Evolutionary conservation across 164 flowering plant genomes (phyloP).

Genomic region (Piper betle): DNA sequence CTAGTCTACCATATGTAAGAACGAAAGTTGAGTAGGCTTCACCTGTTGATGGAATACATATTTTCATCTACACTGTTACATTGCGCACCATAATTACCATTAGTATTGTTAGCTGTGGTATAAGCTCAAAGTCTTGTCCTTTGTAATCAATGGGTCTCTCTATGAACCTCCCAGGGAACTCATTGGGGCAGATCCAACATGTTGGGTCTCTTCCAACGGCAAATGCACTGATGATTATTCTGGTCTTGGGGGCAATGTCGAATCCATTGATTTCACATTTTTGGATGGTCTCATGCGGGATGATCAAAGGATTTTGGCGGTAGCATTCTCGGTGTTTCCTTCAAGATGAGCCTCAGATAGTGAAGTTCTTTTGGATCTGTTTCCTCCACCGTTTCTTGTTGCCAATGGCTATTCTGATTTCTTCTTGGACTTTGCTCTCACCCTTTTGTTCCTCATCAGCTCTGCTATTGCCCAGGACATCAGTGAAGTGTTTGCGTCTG

Average conservation of each 20-base stretch:
- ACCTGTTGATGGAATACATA: too few species aligned
- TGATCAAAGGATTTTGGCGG: not conserved
- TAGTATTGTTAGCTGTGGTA: slow-evolving; percentile 10
- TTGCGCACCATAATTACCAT: too few species aligned
- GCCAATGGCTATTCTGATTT: not conserved
- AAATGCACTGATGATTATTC: slow-evolving; percentile 12
- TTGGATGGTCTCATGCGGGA: not conserved
- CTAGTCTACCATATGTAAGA: too few species aligned
- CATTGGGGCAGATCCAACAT: slow-evolving; percentile 19
- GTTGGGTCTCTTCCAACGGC: slow-evolving; percentile 23
- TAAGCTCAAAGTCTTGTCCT: slow-evolving; percentile 16
- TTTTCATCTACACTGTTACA: too few species aligned
- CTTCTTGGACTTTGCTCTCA: not conserved
- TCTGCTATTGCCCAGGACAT: not conserved
- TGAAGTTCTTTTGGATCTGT: not conserved
- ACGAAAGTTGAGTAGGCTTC: too few species aligned
- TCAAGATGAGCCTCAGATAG: not conserved
- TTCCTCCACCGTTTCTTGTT: not conserved
- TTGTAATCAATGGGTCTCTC: slow-evolving; percentile 8
- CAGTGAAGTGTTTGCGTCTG: not conserved
- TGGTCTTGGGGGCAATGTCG: not conserved
- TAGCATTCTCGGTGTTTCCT: not conserved
- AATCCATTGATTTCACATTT: not conserved
- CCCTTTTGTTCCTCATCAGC: not conserved
- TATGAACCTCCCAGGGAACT: slow-evolving; percentile 22